Evolutionary conservation across 495 filamentous ascomycete genomes (phyloP), one percentile per base, ranked within the genome.

Genomic region (Penicillium egyptiacum): DNA sequence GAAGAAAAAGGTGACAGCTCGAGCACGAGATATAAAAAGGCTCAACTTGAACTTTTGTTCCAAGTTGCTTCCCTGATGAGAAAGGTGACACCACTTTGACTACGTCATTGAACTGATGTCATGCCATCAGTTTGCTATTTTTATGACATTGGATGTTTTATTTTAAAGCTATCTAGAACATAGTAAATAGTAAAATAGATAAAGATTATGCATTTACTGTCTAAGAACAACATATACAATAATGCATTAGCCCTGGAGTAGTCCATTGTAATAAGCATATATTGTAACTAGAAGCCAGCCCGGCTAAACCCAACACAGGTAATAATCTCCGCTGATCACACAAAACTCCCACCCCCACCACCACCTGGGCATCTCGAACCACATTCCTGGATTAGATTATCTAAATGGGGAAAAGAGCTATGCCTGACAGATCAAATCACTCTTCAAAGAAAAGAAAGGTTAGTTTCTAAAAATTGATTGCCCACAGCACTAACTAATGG

Each of bases 41-140:
- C 14, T 4, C 31, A 0, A 2, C 16, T 16, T 4, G 35, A n/a
- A 39, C 35, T 9, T 39, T 39, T 39, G 35, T 37, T 37, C 26
- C 26, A 28, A 28, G 26, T 28, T n/a, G 30, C 10, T 31, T 35
- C 14, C 33, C 2, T 16, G 33, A 37, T 33, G 30, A 33, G 30
- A 31, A 31, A n/a, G 35, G 31, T 47, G 56, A 52, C 19, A 46
- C 40, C 40, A 44, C 19, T 14, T 49, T 17, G 35, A 33, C 61
- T 62, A 67, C 64, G 66, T 69, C 72, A 76, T 70, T 60, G 71
- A 60, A 31, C 68, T 76, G 73, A 76, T 75, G 73, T 76, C 73
- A 76, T 72, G 64, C 43, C 22, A 51, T n/a, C 30, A 33, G n/a
- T 33, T 31, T 20, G 31, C 10, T 39, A 17, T n/a, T 39, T 17